A percentile compares a stretch with the other conserved stretches of the same genome.
Conservation (phyloP, 495 filamentous ascomycete genomes). For the Hypoxylon fuscum region DNA sequence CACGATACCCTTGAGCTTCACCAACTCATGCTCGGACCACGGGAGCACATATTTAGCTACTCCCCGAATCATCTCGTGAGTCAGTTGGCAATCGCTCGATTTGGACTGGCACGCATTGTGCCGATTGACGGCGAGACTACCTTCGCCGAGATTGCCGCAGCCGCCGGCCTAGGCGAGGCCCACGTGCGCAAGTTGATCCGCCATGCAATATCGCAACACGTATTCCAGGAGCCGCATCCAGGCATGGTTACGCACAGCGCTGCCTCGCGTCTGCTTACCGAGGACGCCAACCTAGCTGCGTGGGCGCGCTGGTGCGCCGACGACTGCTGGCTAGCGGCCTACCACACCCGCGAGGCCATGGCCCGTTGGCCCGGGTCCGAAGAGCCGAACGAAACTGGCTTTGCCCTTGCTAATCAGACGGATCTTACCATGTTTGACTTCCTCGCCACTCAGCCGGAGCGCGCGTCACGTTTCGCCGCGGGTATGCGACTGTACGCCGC, state of each 20-base stretch:
- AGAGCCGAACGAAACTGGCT: constrained; percentile 46
- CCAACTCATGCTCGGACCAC: constrained; percentile 31
- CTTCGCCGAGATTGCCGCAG: constrained; percentile 44
- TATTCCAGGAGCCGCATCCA: not conserved
- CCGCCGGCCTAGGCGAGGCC: constrained; percentile 34
- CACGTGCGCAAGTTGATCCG: constrained; percentile 52
- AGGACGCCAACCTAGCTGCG: constrained; percentile 34
- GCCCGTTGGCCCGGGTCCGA: constrained; percentile 25
- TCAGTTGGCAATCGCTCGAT: constrained; percentile 20
- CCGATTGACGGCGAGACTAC: constrained; percentile 45
- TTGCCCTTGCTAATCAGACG: constrained; percentile 41
- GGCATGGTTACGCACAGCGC: not conserved
- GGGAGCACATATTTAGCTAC: constrained; percentile 26
- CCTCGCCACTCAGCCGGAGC: constrained; percentile 36
- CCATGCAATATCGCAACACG: constrained; percentile 50
- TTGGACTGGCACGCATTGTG: constrained; percentile 33
- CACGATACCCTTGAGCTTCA: constrained; percentile 27
- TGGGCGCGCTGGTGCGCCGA: constrained; percentile 50
- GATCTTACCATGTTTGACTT: constrained; percentile 41
- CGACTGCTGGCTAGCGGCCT: constrained; percentile 48
- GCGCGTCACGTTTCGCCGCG: constrained; percentile 48
- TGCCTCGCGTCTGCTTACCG: not conserved
- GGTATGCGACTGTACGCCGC: constrained; percentile 44
- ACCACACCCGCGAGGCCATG: constrained; percentile 30
- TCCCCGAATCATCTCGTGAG: constrained; percentile 11